Base-by-base conservation (phyloP, 2,329 filamentous ascomycete species). In the Raffaelea arxii region DNA sequence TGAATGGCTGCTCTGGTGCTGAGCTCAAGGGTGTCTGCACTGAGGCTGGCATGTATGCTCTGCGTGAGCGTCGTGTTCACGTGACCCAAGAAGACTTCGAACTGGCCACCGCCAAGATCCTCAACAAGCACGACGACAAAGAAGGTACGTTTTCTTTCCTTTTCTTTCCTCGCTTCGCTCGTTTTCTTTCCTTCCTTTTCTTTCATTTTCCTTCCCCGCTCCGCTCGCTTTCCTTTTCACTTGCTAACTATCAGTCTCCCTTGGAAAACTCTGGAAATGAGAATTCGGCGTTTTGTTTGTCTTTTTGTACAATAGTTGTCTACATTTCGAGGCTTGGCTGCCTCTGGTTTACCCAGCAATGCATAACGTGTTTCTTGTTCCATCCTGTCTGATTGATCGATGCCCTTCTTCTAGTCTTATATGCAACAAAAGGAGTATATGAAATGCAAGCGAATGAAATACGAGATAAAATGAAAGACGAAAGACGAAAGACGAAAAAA, bases 81-180 rank as follows among this genome's bases (percentile, higher is more conserved):
- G 92, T 98, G 55, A 98, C 92, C 32, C 92, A 98, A 66, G 92
- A 98, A 69, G 92, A 98, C 68, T 98, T 98, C 65, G 92, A 98
- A 65, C 77, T 98, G 52, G 92, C 92, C 27, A 98, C 92, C 6
- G 92, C 92, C 63, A 98, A 98, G 85, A 91, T 98, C 51, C 78
- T 98, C 64, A 97, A 98, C 80, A 97, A 96, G 77, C 92, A 97
- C 65, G 92, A 97, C 61, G 92, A 98, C 68, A 97, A 97, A 78
- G 90, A 95, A 65, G 86, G 51, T 53, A 16, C 30, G 51, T 51
- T 24, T 40, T 12, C 89, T 57, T 89, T 35, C 36, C 14, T 37
- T 7, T 46, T 16, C 14, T 40, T 32, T 32, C n/a, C n/a, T n/a
- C n/a, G n/a, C 18, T 22, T 37, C 25, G 9, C 9, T 30, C 16